Percentiles rank a stretch among this genome's conserved stretches.
Conservation (phyloP, 345 rosid species). For the Eucalyptus shirleyi region DNA sequence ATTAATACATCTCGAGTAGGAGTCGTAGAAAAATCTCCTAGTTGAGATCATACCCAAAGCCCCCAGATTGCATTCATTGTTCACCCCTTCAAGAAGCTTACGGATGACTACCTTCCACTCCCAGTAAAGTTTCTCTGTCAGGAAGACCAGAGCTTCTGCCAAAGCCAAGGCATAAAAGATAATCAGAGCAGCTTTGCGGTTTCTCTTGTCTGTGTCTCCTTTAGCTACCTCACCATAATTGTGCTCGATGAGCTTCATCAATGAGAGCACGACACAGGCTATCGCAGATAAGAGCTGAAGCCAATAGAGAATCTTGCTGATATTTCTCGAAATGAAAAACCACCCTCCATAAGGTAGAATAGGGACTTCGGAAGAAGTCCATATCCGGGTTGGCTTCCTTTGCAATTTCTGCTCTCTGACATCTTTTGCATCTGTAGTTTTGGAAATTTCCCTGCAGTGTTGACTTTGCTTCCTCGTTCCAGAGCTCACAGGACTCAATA, state of each 20-base stretch:
- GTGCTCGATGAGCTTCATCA: conserved; percentile 49
- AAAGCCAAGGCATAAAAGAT: conserved; percentile 71
- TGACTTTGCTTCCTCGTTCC: conserved; percentile 4
- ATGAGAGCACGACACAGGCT: conserved; percentile 50
- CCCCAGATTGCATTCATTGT: conserved; percentile 6
- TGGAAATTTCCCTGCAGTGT: neutral
- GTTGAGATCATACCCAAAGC: conserved; percentile 18
- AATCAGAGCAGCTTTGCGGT: conserved; percentile 39
- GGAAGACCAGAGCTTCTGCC: conserved; percentile 65
- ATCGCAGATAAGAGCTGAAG: conserved; percentile 74
- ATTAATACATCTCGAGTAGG: conserved; percentile 64
- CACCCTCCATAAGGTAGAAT: conserved; percentile 64
- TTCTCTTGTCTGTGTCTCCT: conserved; percentile 59
- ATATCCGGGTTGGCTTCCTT: conserved; percentile 20
- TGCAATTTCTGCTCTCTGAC: neutral
- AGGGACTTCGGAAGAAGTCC: conserved; percentile 64
- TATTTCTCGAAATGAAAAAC: conserved; percentile 46
- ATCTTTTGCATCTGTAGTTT: neutral
- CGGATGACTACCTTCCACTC: conserved; percentile 24
- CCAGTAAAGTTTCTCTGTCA: conserved; percentile 70
- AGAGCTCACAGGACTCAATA: neutral
- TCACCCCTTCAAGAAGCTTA: conserved; percentile 54
- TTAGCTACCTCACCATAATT: conserved; percentile 55
- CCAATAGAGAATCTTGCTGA: conserved; percentile 69
- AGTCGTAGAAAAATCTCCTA: conserved; percentile 67